A percentile compares a stretch with the other conserved stretches of the same genome.
phyloP scores from a whole-genome alignment of 768 basidiomycete genomes.

The Tylopilus sp. region DNA sequence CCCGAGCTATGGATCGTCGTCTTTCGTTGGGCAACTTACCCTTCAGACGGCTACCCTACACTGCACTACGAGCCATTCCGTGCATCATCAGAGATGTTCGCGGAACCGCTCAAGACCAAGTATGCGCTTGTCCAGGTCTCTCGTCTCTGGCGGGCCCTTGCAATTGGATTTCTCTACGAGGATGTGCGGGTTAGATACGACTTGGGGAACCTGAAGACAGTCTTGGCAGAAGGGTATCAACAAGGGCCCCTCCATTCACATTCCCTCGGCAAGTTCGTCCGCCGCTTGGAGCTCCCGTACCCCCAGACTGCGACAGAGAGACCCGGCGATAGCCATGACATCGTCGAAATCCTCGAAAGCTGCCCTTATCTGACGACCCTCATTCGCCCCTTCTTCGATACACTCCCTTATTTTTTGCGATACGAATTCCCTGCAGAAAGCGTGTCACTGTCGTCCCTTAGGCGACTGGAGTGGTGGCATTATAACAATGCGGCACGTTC shows the following conservation, averaged over 20 bases:
- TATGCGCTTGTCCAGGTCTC: slow-evolving; percentile 51
- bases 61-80: slow-evolving; percentile 49
- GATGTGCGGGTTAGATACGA: slow-evolving; percentile 44
- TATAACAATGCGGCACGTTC: slow-evolving; percentile 51
- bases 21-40: slow-evolving; percentile 41
- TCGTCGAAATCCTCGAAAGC: slow-evolving; percentile 45
- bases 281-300: slow-evolving; percentile 59
- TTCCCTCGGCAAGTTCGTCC: slow-evolving; percentile 40
- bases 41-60: slow-evolving; percentile 25
- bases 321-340: slow-evolving; percentile 26
- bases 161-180: slow-evolving; percentile 47
- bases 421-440: slow-evolving; percentile 54
- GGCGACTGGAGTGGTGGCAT: slow-evolving; percentile 71
- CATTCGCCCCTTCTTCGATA: slow-evolving; percentile 40
- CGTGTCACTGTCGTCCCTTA: slow-evolving; percentile 47
- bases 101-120: slow-evolving; percentile 34
- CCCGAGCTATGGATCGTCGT: slow-evolving; percentile 55
- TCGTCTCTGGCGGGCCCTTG: slow-evolving; percentile 50
- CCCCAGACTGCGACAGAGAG: slow-evolving; percentile 42
- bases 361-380: slow-evolving; percentile 55
- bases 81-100: slow-evolving; percentile 25
- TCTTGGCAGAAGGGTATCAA: slow-evolving; percentile 20
- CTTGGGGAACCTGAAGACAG: slow-evolving; percentile 29
- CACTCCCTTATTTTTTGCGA: slow-evolving; percentile 27
- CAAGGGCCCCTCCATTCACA: slow-evolving; percentile 15